phyloP scores from a whole-genome alignment of 2,329 filamentous ascomycete genomes.

The Acarospora socialis region DNA sequence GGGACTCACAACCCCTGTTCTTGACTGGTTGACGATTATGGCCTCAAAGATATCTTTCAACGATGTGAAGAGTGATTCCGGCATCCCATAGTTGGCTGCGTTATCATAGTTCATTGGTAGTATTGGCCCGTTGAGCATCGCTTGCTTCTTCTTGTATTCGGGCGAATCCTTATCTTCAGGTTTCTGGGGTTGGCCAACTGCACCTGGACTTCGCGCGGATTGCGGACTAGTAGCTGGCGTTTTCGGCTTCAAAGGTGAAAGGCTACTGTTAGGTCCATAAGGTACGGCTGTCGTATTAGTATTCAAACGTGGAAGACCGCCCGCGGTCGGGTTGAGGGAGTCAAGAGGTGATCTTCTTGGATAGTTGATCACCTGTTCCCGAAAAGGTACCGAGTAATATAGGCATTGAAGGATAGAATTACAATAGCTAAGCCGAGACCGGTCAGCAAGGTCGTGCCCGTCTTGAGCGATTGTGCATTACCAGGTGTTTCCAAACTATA shows the following conservation, averaged over 20 bases:
- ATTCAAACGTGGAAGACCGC: slow-evolving; percentile 45
- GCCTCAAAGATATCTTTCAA: slow-evolving; percentile 94
- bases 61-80: slow-evolving; percentile 85
- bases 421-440: slow-evolving; percentile 56
- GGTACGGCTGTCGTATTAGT: slow-evolving; percentile 32
- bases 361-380: slow-evolving; percentile 86
- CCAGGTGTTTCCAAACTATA: slow-evolving; percentile 94
- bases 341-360: slow-evolving; percentile 58
- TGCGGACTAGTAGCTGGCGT: slow-evolving; percentile 17
- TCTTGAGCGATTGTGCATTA: slow-evolving; percentile 31
- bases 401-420: slow-evolving; percentile 97
- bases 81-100: slow-evolving; percentile 70
- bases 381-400: slow-evolving; percentile 88
- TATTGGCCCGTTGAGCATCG: slow-evolving; percentile 74
- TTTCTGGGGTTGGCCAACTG: slow-evolving; percentile 38
- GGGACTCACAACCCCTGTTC: slow-evolving; percentile 82
- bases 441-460: slow-evolving; percentile 6
- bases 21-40: slow-evolving; percentile 63
- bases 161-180: slow-evolving; percentile 92
- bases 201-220: slow-evolving; percentile 22
- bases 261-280: slow-evolving; percentile 39
- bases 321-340: slow-evolving; percentile 49
- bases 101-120: slow-evolving; percentile 75
- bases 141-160: slow-evolving; percentile 96
- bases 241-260: slow-evolving; percentile 43